phyloP scores from a whole-genome alignment of 2,329 filamentous ascomycete genomes.

The Penicillium brasilianum region DNA sequence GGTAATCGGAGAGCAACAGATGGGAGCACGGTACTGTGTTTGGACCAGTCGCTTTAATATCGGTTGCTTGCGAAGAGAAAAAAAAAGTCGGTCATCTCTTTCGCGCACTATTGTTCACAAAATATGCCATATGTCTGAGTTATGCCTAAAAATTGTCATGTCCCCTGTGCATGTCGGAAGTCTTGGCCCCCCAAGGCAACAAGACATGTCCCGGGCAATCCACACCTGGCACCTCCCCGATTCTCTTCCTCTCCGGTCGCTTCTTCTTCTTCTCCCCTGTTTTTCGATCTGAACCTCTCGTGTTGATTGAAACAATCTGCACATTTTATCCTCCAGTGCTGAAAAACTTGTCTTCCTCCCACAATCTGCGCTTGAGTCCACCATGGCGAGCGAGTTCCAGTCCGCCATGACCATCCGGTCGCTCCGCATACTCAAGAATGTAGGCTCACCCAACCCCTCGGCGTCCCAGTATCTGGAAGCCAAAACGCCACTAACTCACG shows the following conservation, averaged over 20 bases:
- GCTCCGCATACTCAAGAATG: slow-evolving; percentile 84
- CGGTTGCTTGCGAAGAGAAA: background rate
- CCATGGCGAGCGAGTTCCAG: slow-evolving; percentile 45
- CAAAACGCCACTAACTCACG: slow-evolving; percentile 12
- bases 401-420: slow-evolving; percentile 77
- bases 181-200: slow-evolving; percentile 18
- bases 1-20: background rate
- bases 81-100: background rate
- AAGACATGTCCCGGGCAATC: slow-evolving; percentile 15
- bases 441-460: slow-evolving; percentile 49
- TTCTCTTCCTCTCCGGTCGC: slow-evolving; percentile 1
- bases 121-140: too few species aligned
- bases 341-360: background rate
- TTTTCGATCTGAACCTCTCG: background rate
- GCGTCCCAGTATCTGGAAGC: slow-evolving; percentile 5
- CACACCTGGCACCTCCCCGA: slow-evolving; percentile 10
- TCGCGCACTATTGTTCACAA: background rate
- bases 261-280: slow-evolving; percentile 12
- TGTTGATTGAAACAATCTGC: background rate
- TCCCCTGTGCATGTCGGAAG: background rate
- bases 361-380: background rate
- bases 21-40: too few species aligned
- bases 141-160: background rate
- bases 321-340: background rate
- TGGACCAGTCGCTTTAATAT: background rate